Base-by-base conservation (phyloP, 2,329 filamentous ascomycete genomes). In the Fusarium mangiferae region DNA sequence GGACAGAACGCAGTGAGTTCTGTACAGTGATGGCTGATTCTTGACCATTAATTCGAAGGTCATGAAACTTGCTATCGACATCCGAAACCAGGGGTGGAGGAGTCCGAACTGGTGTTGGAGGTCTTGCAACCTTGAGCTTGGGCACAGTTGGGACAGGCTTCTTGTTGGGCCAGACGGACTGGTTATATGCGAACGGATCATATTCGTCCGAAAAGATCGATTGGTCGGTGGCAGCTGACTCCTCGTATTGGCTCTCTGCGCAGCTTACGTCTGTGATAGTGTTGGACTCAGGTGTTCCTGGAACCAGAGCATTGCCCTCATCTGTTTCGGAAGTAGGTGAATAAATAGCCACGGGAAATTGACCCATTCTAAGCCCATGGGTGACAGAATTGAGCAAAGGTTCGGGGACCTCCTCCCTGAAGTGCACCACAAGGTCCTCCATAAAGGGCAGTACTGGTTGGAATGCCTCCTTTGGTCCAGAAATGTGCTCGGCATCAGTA, bases 341-440 rank as follows among this genome's bases (percentile, higher is more conserved):
- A 39, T 72, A 62, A 15, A 75, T 68, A 14, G 78, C 36, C 14
- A 80, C 60, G 3, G 81, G 80, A 57, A 80, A 80, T 24, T 70
- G 75, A 4, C 78, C 78, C 20, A 70, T 58, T 62, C 73, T 79
- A 62, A 89, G 87, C 4, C 85, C 84, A 35, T 82, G 80, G 38
- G 90, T 81, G 22, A 87, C 83, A 3, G 82, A 82, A 28, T 87
- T 84, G 4, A 91, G 78, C 1, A 86, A 76, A 5, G 78, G 67
- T 66, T 88, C 83, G 0, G 79, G 77, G 3, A 80, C 78, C 5
- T 85, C 84, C 14, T 85, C 83, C 20, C 84, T 86, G 62, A 91
- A 85, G 51, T 88, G 83, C 30, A 92, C 82, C 6, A 91, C 83
- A 3, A 91, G 77, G 68, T 92, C 87, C 75, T 92, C 90, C 1